phyloP scores from a whole-genome alignment of 2,329 filamentous ascomycete species.

The Fusarium musae region DNA sequence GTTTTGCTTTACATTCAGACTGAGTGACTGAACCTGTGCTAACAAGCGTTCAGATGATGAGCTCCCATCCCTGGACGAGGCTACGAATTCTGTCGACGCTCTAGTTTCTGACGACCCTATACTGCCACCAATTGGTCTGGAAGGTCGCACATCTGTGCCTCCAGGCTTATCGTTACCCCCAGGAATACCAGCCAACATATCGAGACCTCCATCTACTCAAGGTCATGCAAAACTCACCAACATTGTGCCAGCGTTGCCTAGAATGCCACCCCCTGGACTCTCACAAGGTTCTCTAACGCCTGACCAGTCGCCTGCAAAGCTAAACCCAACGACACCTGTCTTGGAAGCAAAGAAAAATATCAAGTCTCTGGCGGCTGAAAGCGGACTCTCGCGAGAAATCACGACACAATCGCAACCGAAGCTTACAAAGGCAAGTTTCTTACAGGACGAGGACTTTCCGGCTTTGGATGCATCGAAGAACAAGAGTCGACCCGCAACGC shows the following conservation, averaged over 20 bases:
- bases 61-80: conserved; percentile 69
- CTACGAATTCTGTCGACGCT: conserved; percentile 72
- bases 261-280: conserved; percentile 41
- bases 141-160: conserved; percentile 44
- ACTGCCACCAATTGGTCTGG: conserved; percentile 20
- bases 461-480: conserved; percentile 61
- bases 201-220: conserved; percentile 36
- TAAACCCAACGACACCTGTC: conserved; percentile 41
- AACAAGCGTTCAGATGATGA: conserved; percentile 69
- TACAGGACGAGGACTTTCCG: conserved; percentile 73
- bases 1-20: conserved; percentile 39
- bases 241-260: conserved; percentile 44
- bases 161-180: conserved; percentile 46
- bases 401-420: conserved; percentile 51
- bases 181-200: conserved; percentile 32
- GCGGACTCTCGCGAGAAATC: conserved; percentile 59
- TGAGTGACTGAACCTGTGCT: conserved; percentile 49
- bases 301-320: conserved; percentile 48
- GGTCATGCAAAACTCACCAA: conserved; percentile 32
- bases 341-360: conserved; percentile 55
- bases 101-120: conserved; percentile 69
- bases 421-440: conserved; percentile 43
- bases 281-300: conserved; percentile 47
- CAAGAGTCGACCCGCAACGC: conserved; percentile 49
- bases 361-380: conserved; percentile 59